These are phyloP conservation scores for Capsicum rhomboideum DNA, from an alignment of 257 asterid species.

Conservation along the genomic window DNA sequence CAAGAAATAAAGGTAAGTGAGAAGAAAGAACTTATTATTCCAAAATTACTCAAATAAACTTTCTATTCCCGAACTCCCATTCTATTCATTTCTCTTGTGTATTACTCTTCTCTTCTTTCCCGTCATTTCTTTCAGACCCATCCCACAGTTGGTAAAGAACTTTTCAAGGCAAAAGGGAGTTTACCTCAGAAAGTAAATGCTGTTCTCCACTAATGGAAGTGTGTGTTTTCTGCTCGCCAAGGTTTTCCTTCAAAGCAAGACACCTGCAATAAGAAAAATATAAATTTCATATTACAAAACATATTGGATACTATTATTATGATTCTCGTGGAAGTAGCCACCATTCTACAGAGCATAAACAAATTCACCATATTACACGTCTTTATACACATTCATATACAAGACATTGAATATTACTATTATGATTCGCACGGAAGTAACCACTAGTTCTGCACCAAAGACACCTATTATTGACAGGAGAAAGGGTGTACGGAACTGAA, in stretches of 20 bases:
- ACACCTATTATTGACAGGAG: background rate
- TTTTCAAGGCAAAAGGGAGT: background rate
- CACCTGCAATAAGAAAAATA: slow-evolving; percentile 37
- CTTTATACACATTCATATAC: background rate
- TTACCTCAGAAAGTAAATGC: slow-evolving; percentile 47
- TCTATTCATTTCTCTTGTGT: background rate
- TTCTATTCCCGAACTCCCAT: background rate
- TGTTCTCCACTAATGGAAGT: slow-evolving; percentile 34
- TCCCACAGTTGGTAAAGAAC: background rate
- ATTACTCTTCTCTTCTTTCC: background rate
- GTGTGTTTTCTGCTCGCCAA: slow-evolving; percentile 28
- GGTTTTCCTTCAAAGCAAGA: slow-evolving; percentile 13
- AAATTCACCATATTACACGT: background rate
- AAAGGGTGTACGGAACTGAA: background rate
- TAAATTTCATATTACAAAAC: background rate
- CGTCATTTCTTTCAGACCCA: background rate
- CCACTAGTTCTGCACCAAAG: background rate
- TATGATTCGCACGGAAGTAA: background rate
- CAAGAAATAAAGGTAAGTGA: background rate
- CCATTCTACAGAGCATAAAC: background rate
- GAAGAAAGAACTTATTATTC: background rate
- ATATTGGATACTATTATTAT: background rate
- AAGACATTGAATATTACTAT: background rate
- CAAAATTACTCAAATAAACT: background rate
- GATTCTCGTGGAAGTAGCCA: background rate